These are phyloP conservation scores for Wolfiporia cocos DNA, from an alignment of 1,284 basidiomycete species.

Conservation along the genomic window DNA sequence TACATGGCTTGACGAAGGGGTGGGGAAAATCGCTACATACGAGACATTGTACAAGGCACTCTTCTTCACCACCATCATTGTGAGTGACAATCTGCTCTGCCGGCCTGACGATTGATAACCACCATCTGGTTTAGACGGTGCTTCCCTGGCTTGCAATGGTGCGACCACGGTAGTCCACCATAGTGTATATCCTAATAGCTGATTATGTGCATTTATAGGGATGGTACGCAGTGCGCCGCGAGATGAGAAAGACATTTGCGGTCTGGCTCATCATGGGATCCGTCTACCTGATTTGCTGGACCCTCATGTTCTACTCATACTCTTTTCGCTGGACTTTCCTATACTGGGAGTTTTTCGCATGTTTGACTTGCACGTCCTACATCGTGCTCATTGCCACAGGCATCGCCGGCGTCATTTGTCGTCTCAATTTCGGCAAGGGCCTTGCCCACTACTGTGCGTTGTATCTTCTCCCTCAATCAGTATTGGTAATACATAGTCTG, in stretches of 20 bases:
- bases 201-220: no score
- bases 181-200: no score
- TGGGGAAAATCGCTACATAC: conserved; percentile 36
- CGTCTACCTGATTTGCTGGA: conserved; percentile 35
- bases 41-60: conserved; percentile 36
- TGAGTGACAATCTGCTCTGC: no score
- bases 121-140: no score
- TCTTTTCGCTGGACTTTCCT: conserved; percentile 50
- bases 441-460: conserved; percentile 42
- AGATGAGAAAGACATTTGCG: conserved; percentile 36
- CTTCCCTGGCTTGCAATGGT: no score
- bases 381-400: conserved; percentile 38
- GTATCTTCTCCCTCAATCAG: no score
- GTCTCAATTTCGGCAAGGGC: conserved; percentile 46
- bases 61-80: conserved; percentile 39
- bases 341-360: conserved; percentile 50
- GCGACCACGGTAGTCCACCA: no score
- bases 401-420: conserved; percentile 40
- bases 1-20: conserved; percentile 44
- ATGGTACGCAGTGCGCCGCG: conserved; percentile 44
- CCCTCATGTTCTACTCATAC: conserved; percentile 46
- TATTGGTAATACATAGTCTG: no score
- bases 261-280: conserved; percentile 37
- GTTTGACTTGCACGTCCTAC: conserved; percentile 40
- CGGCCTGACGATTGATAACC: no score